Base-by-base conservation (phyloP, 352 stramenopile species). In the Pythium dissimile region DNA sequence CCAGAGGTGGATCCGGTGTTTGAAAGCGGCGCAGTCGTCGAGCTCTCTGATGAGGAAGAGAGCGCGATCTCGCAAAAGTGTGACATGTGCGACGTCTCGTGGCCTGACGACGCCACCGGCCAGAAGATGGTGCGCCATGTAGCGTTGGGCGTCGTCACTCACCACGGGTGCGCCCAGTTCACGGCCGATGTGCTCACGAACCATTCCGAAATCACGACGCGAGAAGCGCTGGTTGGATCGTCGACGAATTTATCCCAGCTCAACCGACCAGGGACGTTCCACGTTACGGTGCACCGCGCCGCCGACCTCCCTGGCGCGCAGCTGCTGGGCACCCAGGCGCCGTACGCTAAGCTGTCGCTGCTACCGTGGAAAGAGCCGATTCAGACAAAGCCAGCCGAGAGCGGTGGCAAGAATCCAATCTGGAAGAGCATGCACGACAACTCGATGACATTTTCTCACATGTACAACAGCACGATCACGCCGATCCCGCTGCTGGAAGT, bases 401-500 rank as follows among this genome's bases (percentile, higher is more conserved):
- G 75, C 39, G 83, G 85, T 21, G 85, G 83, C 4, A 77, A 78
- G 10, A 82, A 91, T 52, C 85, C 85, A 18, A 66, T 86, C 21
- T 95, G 83, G 83, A 80, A 74, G 34, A 77, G 53, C 50, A 70
- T 71, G 38, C 80, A 93, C 51, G 80, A 90, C 54, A 93, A 92
- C 47, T 71, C 64, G 54, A 87, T 93, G 78, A 78, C 88, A 21
- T 88, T 95, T 39, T 80, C 84, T 28, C 85, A 95, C 69, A 91
- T 92, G 77, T 95, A 92, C 72, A 95, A 92, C 69, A 92, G 83
- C 60, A 84, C 73, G 12, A 93, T 92, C 67, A 95, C 84, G 2
- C 85, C 85, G 4, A 90, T 93, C 26, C 85, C 85, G 27, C 57
- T 92, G 18, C 64, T 95, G 1, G 83, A 93, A 57, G 78, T 95